Evolutionary conservation across 2,329 filamentous ascomycete species (phyloP).

Genomic region (Fusarium aywerte): DNA sequence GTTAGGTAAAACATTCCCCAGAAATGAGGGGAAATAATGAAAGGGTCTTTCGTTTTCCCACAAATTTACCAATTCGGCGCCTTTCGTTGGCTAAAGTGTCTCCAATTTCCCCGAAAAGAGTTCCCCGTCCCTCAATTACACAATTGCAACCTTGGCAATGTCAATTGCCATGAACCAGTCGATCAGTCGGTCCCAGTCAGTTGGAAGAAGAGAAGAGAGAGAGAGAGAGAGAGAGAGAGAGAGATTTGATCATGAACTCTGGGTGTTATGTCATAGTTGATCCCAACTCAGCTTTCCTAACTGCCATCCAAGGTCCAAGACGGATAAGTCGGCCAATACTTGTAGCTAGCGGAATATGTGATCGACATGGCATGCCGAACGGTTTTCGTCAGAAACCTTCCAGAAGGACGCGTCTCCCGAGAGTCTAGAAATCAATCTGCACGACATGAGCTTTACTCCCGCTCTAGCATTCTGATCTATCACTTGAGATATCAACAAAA

Average conservation of each 20-base stretch:
- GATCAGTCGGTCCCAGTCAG: not conserved
- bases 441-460: not conserved
- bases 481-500: not conserved
- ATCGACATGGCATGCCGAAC: not conserved
- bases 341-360: not conserved
- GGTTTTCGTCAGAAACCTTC: conserved; percentile 1
- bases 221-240: not conserved
- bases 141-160: not conserved
- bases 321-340: conserved; percentile 2
- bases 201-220: not conserved
- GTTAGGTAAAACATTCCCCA: conserved; percentile 15
- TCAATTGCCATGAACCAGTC: not conserved
- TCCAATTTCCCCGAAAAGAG: conserved; percentile 9
- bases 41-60: conserved; percentile 1
- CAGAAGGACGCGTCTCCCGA: not conserved
- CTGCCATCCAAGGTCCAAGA: not conserved
- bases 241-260: not conserved
- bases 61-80: conserved; percentile 1
- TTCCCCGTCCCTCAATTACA: not conserved
- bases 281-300: not conserved
- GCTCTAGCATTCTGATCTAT: not conserved
- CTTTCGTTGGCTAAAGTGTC: not conserved
- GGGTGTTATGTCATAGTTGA: not conserved
- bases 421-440: not conserved
- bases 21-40: conserved; percentile 5